Evolutionary conservation across 2,329 filamentous ascomycete species (phyloP), one percentile per base, ranked within the genome.

Genomic region (Claviceps cyperi): DNA sequence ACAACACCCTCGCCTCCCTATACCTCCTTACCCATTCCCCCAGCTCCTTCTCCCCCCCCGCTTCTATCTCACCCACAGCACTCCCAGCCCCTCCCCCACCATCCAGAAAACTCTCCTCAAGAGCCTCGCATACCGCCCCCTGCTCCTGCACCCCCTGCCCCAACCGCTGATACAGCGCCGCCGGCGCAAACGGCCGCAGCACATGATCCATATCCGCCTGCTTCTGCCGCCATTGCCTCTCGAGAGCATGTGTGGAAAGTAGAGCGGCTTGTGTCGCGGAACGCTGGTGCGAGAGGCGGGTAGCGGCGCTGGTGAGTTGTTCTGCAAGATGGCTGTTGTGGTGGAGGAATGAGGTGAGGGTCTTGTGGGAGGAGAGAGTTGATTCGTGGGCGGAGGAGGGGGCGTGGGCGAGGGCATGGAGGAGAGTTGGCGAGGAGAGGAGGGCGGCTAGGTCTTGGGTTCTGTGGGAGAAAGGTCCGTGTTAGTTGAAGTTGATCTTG

Each of bases 21-120:
- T 94, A 85, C 59, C 84, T 72, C 59, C 83, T 76, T 19, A 95
- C 79, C 81, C 92, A 97, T 53, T 97, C 91, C 2, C 75, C 72
- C 24, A 85, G 81, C 67, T 97, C 92, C 61, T 86, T 79, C 68
- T 95, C 90, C 22, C 84, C 85, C 11, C 28, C 36, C 63, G 19
- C 39, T 4, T 21, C 17, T 9, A 17, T 51, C 32, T 52, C 57
- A 6, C 55, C 60, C 60, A 64, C 59, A 66, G 3, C 67, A 70
- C 43, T 71, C 53, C 56, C 5, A 11, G 28, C 54, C 61, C 9
- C 60, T 64, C 59, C 65, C 2, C 67, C 70, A 41, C 71, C 66
- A 41, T 94, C 88, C 1, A 97, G 69, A 62, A 96, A 97, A 59
- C 90, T 96, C 69, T 95, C 91, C 68, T 96, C 90, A 51, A 97